phyloP scores from a whole-genome alignment of 2,329 filamentous ascomycete species.

The Fusarium albosuccineum region DNA sequence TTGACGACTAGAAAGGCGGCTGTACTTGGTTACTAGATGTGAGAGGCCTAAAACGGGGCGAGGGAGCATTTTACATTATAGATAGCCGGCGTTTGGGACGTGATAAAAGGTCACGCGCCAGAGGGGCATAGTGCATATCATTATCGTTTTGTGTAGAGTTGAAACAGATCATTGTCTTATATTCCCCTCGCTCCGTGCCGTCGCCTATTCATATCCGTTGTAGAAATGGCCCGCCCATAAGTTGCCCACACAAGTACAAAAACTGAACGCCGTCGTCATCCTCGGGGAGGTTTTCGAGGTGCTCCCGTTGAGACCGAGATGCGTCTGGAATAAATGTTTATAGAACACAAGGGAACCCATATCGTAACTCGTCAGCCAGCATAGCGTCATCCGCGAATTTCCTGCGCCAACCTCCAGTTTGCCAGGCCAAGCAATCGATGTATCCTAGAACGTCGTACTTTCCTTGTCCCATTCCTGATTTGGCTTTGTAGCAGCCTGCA shows the following conservation, averaged over 20 bases:
- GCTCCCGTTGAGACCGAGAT: neutral
- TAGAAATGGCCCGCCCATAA: neutral
- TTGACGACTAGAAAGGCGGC: constrained; percentile 77
- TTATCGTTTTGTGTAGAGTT: constrained; percentile 4
- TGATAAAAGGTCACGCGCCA: constrained; percentile 31
- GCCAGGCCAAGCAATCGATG: neutral
- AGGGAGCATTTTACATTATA: constrained; percentile 31
- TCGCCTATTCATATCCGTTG: constrained; percentile 4
- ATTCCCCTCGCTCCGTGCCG: neutral
- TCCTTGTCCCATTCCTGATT: constrained; percentile 42
- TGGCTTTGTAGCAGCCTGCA: constrained; percentile 32
- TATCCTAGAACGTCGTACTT: constrained; percentile 39
- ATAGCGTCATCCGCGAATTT: neutral
- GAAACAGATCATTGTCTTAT: neutral
- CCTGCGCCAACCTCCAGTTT: neutral
- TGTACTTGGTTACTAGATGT: constrained; percentile 4
- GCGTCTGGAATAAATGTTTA: neutral
- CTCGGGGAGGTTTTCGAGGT: neutral
- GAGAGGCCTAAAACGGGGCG: constrained; percentile 6
- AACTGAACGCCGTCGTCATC: neutral
- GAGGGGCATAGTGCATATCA: constrained; percentile 31
- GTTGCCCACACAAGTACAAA: neutral
- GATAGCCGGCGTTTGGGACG: constrained; percentile 46
- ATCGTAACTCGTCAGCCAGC: constrained; percentile 5
- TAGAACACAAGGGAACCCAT: neutral